Conservation (phyloP, 2,329 filamentous ascomycete species). For the Teratosphaeria gauchensis region DNA sequence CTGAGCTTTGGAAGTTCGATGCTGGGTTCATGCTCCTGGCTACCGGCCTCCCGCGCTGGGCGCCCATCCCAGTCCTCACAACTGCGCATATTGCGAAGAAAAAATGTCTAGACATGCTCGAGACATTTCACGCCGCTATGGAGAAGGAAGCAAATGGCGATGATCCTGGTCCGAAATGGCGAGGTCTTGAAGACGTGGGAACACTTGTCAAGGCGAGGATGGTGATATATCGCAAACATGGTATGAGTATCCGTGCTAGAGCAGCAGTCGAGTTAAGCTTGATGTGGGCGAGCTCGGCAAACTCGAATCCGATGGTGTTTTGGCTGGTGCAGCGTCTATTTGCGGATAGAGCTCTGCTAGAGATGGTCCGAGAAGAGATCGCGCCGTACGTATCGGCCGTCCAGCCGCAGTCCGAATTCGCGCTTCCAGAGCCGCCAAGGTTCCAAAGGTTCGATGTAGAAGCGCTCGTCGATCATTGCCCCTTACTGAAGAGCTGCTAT, state of each 20-base stretch:
- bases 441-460: slow-evolving; percentile 25
- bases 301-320: slow-evolving; percentile 39
- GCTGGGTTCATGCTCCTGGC: slow-evolving; percentile 44
- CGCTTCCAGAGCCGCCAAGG: slow-evolving; percentile 23
- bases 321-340: slow-evolving; percentile 31
- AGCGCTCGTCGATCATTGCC: slow-evolving; percentile 23
- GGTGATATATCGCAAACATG: slow-evolving; percentile 22
- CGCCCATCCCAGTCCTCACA: slow-evolving; percentile 43
- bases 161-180: slow-evolving; percentile 25
- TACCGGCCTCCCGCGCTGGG: slow-evolving; percentile 46
- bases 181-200: slow-evolving; percentile 26
- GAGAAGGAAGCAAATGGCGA: slow-evolving; percentile 22
- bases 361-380: slow-evolving; percentile 27
- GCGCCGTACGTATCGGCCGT: slow-evolving; percentile 20
- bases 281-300: slow-evolving; percentile 47
- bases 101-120: slow-evolving; percentile 17
- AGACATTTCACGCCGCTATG: slow-evolving; percentile 22
- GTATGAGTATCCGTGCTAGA: slow-evolving; percentile 22
- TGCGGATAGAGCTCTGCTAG: slow-evolving; percentile 20
- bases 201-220: slow-evolving; percentile 23
- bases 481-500: slow-evolving; percentile 29
- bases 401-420: slow-evolving; percentile 22
- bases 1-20: slow-evolving; percentile 49
- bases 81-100: slow-evolving; percentile 34
- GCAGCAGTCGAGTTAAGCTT: slow-evolving; percentile 37